Percentiles rank a stretch among this genome's conserved stretches.
Evolutionary conservation across 495 filamentous ascomycete species (phyloP).

Genomic region (Aspergillus panamensis): DNA sequence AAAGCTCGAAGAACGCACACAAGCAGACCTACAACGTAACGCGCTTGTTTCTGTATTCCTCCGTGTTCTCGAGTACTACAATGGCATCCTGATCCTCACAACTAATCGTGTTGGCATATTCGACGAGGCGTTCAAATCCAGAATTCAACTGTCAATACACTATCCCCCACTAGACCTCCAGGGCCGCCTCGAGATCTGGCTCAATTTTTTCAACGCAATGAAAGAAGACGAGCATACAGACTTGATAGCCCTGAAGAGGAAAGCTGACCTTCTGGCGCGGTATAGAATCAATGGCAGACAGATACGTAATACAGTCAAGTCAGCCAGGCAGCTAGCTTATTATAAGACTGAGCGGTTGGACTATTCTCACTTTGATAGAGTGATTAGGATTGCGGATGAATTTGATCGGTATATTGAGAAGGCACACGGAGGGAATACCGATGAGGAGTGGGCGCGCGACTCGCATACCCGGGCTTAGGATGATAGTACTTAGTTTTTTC

Average conservation of each 20-base stretch:
- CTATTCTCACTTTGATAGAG: neutral
- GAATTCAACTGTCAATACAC: slow-evolving; percentile 40
- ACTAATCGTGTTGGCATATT: slow-evolving; percentile 46
- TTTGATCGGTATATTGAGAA: neutral
- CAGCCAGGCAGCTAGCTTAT: slow-evolving; percentile 13
- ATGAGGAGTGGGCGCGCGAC: too few relatives aligned
- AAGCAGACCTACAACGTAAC: slow-evolving; percentile 45
- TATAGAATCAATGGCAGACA: slow-evolving; percentile 37
- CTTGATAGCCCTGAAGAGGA: neutral
- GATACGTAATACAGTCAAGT: slow-evolving; percentile 29
- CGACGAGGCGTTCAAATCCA: slow-evolving; percentile 48
- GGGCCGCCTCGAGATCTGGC: slow-evolving; percentile 32
- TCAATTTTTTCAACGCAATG: slow-evolving; percentile 33
- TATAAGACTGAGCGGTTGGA: neutral
- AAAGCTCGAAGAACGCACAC: slow-evolving; percentile 29
- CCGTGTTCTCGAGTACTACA: slow-evolving; percentile 56
- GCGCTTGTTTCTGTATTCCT: slow-evolving; percentile 52
- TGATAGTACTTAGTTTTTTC: too few relatives aligned
- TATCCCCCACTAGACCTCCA: neutral
- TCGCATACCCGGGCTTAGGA: too few relatives aligned
- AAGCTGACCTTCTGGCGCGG: slow-evolving; percentile 20
- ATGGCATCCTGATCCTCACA: slow-evolving; percentile 37
- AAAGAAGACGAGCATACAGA: slow-evolving; percentile 1
- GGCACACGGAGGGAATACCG: neutral
- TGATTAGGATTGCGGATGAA: neutral